phyloP scores from a whole-genome alignment of 2,329 filamentous ascomycete genomes.

The Penicillium sp. region DNA sequence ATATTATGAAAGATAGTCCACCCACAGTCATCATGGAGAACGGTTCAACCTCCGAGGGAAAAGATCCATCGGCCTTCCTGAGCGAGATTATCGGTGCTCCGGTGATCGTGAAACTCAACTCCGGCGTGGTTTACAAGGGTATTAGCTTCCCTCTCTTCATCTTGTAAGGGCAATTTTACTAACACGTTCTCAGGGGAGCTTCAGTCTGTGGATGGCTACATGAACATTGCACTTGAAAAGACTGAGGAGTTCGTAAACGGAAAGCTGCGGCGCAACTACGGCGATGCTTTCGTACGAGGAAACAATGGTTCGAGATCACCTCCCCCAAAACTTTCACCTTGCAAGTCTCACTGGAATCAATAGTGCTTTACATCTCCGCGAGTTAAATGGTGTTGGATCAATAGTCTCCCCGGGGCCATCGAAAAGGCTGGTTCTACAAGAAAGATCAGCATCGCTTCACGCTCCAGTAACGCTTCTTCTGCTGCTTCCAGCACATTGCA shows the following conservation, averaged over 20 bases:
- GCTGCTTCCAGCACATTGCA: neutral
- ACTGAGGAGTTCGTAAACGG: constrained; percentile 90
- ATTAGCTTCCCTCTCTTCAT: neutral
- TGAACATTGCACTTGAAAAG: constrained; percentile 98
- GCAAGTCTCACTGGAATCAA: neutral
- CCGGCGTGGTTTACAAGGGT: constrained; percentile 98
- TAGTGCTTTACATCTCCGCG: constrained; percentile 44
- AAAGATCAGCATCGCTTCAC: neutral
- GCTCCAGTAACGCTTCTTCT: neutral
- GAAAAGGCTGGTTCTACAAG: neutral
- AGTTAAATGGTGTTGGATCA: constrained; percentile 19
- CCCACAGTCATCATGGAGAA: constrained; percentile 66
- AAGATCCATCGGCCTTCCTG: constrained; percentile 91
- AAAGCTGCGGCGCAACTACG: constrained; percentile 77
- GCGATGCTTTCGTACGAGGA: constrained; percentile 91
- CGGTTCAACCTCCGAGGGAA: constrained; percentile 68
- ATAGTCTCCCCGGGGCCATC: neutral
- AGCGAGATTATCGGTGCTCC: constrained; percentile 91
- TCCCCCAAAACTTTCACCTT: neutral
- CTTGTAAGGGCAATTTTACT: neutral
- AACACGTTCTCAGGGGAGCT: constrained; percentile 68
- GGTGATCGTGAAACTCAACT: constrained; percentile 97
- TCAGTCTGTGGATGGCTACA: constrained; percentile 97
- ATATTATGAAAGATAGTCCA: neutral
- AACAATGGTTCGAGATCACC: constrained; percentile 73